Percentiles rank a stretch among this genome's conserved stretches.
Evolutionary conservation across 805 yeast genomes (phyloP).

Genomic region (Kregervanrija delftensis): DNA sequence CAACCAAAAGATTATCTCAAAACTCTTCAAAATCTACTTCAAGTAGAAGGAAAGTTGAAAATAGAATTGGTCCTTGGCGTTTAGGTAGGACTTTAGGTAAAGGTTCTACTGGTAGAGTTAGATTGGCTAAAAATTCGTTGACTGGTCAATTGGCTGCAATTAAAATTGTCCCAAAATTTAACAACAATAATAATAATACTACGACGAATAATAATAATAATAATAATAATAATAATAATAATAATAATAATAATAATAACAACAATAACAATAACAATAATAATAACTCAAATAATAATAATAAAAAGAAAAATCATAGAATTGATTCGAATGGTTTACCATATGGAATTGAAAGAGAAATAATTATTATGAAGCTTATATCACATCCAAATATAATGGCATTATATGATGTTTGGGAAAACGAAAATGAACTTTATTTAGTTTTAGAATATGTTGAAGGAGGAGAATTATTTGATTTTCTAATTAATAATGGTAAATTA

Average conservation of each 20-base stretch:
- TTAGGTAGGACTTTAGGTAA: conserved; percentile 73
- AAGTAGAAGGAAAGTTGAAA: conserved; percentile 29
- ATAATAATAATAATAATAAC: conserved; percentile 6
- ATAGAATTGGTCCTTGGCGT: conserved; percentile 73
- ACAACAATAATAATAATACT: conserved; percentile 15
- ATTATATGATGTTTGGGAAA: conserved; percentile 96
- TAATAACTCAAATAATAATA: conserved; percentile 9
- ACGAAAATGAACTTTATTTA: conserved; percentile 76
- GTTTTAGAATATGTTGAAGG: conserved; percentile 82
- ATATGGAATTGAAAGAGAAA: conserved; percentile 95
- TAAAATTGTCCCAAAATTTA: conserved; percentile 66
- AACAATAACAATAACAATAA: neutral
- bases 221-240: conserved; percentile 21
- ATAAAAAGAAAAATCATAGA: conserved; percentile 14
- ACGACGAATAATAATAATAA: neutral
- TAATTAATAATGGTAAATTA: conserved; percentile 65
- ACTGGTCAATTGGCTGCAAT: conserved; percentile 79
- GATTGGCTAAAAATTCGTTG: conserved; percentile 60
- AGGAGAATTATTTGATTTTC: conserved; percentile 75
- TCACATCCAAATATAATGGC: conserved; percentile 93
- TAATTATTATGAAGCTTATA: conserved; percentile 91
- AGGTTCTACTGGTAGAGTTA: conserved; percentile 78
- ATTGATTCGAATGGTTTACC: conserved; percentile 53
- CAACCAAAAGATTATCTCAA: conserved; percentile 30
- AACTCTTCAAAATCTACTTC: conserved; percentile 33